Conservation (phyloP, 371 early-diverging fungal species). For the Saksenaea oblongispora region DNA sequence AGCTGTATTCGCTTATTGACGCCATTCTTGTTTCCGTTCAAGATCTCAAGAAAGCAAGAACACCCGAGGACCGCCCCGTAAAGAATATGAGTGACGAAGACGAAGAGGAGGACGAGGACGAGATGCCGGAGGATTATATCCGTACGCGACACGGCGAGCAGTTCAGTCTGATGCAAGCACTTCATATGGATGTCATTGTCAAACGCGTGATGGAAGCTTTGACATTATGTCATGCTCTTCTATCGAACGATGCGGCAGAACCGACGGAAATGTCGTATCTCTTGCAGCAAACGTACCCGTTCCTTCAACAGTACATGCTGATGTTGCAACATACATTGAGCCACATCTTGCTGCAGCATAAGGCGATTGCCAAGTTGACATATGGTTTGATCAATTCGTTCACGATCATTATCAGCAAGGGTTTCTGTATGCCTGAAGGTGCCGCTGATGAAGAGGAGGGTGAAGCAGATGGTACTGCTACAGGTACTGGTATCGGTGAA, state of each 20-base stretch:
- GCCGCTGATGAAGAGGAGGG: constrained; percentile 67
- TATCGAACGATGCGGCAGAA: neutral
- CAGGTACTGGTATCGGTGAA: constrained; percentile 95
- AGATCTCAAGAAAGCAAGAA: constrained; percentile 41
- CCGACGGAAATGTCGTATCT: constrained; percentile 25
- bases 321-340: constrained; percentile 61
- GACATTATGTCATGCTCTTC: constrained; percentile 4
- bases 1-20: constrained; percentile 36
- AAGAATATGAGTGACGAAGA: constrained; percentile 19
- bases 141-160: constrained; percentile 34
- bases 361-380: constrained; percentile 64
- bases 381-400: constrained; percentile 74
- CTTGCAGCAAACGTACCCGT: constrained; percentile 56
- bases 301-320: constrained; percentile 70
- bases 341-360: constrained; percentile 69
- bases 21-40: constrained; percentile 43
- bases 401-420: constrained; percentile 74
- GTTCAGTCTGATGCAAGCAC: constrained; percentile 24
- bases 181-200: constrained; percentile 42
- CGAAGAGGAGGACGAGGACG: constrained; percentile 52
- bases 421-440: constrained; percentile 81
- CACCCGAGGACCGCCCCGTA: neutral
- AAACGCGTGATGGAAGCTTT: constrained; percentile 39
- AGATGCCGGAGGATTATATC: constrained; percentile 58
- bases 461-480: constrained; percentile 61